Evolutionary conservation across 2,329 filamentous ascomycete species (phyloP).

Genomic region (Calonectria pseudoreteaudii): DNA sequence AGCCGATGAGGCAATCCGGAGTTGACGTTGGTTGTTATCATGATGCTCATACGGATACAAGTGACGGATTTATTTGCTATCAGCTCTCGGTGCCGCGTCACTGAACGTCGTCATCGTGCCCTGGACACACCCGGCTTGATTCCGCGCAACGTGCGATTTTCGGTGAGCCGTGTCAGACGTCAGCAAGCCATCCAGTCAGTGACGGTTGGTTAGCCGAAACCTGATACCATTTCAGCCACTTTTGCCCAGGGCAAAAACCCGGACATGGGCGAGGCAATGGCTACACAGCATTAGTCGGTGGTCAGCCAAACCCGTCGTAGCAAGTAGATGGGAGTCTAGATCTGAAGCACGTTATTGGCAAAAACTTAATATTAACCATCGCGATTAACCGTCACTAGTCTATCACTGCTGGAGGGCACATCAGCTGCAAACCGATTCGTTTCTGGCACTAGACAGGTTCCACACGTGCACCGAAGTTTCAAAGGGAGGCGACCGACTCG

Average conservation of each 20-base stretch:
- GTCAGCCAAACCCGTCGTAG: not conserved
- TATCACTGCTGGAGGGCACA: not conserved
- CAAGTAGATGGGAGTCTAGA: not conserved
- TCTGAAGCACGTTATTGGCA: not conserved
- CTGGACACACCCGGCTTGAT: no score
- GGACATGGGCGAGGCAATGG: not conserved
- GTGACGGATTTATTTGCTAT: not conserved
- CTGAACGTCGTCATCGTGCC: not conserved
- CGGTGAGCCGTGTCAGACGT: not conserved
- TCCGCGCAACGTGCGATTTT: not conserved
- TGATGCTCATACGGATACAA: not conserved
- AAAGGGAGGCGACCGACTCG: not conserved
- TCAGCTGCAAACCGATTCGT: not conserved
- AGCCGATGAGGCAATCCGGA: not conserved
- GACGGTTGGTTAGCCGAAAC: not conserved
- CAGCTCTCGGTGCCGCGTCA: not conserved
- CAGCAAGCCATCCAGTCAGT: not conserved
- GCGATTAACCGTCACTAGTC: not conserved
- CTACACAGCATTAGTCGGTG: not conserved
- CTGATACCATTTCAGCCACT: not conserved
- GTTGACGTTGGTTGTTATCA: not conserved
- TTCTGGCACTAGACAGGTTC: not conserved
- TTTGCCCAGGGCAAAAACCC: not conserved
- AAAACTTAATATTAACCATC: not conserved
- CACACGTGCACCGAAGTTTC: not conserved